Evolutionary conservation across 2,329 filamentous ascomycete genomes (phyloP).

Genomic region (Septoria petroselini): DNA sequence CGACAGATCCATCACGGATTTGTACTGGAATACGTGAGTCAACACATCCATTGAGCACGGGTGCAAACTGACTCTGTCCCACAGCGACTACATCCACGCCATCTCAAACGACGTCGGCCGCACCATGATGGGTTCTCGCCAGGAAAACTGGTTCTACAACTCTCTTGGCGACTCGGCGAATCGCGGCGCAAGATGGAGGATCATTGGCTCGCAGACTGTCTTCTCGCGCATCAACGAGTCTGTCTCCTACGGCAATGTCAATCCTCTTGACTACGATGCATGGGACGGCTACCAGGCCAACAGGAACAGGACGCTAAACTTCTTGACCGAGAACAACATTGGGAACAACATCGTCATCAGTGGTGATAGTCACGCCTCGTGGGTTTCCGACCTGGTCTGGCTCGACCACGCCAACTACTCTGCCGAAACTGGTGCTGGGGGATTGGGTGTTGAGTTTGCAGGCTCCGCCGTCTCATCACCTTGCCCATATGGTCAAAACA

Average conservation of each 20-base stretch:
- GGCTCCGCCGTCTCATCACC: slow-evolving; percentile 64
- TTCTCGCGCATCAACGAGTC: slow-evolving; percentile 59
- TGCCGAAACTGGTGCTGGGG: slow-evolving; percentile 40
- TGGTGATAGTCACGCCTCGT: slow-evolving; percentile 67
- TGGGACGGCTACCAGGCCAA: slow-evolving; percentile 68
- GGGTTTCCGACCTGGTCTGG: slow-evolving; percentile 50
- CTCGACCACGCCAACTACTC: slow-evolving; percentile 42
- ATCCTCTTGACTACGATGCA: slow-evolving; percentile 54
- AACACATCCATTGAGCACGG: not conserved
- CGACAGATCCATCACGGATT: slow-evolving; percentile 61
- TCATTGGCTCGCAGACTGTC: slow-evolving; percentile 67
- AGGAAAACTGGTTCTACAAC: slow-evolving; percentile 73
- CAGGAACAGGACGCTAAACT: slow-evolving; percentile 66
- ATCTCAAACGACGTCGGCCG: slow-evolving; percentile 67
- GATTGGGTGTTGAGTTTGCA: slow-evolving; percentile 53
- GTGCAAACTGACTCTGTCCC: slow-evolving; percentile 15
- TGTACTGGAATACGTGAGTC: slow-evolving; percentile 38
- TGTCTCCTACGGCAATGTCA: slow-evolving; percentile 43
- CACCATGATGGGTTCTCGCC: slow-evolving; percentile 66
- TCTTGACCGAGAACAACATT: slow-evolving; percentile 65
- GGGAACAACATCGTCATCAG: slow-evolving; percentile 70
- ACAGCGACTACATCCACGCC: slow-evolving; percentile 40
- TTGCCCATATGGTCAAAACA: slow-evolving; percentile 58
- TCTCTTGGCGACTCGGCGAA: slow-evolving; percentile 45
- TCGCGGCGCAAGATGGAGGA: slow-evolving; percentile 66